Base-by-base conservation (phyloP, 768 basidiomycete genomes). In the Phanerochaete carnosa region DNA sequence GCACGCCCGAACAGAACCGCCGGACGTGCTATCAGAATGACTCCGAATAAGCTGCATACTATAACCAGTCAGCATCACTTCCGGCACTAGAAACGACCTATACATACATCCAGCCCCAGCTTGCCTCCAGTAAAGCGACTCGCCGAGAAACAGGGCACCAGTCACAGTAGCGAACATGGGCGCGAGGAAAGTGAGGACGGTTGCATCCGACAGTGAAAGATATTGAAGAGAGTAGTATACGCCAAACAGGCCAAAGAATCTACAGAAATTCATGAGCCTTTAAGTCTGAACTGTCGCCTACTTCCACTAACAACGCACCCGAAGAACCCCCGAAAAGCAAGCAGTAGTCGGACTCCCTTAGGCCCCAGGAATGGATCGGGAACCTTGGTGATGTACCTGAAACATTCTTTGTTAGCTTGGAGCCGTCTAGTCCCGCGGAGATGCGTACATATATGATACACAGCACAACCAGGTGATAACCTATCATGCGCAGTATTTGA, bases 21-120 rank as follows among this genome's bases (percentile, higher is more conserved):
- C 0, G 94, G 94, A 35, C 91, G 79, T 12, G 93, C 90, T 53
- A 97, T 92, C 8, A 94, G 77, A 15, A 95, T 70, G 9, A 94
- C 92, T 0, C 94, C 94, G 9, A 82, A 45, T 32, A 95, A 78
- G 70, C 90, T 88, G 50, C 81, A 79, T 8, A 88, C 83, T 83
- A 66, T 6, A 22, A 23, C 3, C 19, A 2, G 23, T 43, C 61
- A 16, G 29, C 49, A 29, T 26, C 25, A 19, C 26, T 15, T n/a
- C 22, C 2, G 29, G 15, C 26, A 5, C 5, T 1, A 19, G 32
- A 25, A 9, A 28, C 4, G 57, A 12, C 58, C 77, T 28, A 16
- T 4, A 59, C 62, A 15, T 45, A 62, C 62, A 49, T 15, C 82
- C 83, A 4, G 84, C 89, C 43, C 85, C 46, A 4, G 81, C 79